phyloP scores from a whole-genome alignment of 371 early-diverging fungal genomes.

The Nematocida sp. region DNA sequence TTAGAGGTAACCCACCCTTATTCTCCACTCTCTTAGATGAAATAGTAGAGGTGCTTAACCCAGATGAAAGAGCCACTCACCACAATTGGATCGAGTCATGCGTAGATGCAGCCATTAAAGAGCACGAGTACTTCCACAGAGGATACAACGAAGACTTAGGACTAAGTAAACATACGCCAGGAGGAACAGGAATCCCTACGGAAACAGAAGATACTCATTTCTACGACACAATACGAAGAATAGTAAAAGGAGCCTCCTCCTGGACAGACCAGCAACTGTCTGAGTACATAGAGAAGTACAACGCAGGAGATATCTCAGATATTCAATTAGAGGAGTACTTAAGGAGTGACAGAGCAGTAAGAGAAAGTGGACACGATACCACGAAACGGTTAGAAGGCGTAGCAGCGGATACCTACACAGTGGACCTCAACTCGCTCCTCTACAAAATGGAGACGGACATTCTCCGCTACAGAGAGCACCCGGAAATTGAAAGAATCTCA shows the following conservation, averaged over 20 bases:
- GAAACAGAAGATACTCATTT: constrained; percentile 52
- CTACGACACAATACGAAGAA: constrained; percentile 14
- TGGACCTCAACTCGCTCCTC: constrained; percentile 78
- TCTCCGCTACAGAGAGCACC: constrained; percentile 16
- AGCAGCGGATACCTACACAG: constrained; percentile 52
- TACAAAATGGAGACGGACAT: constrained; percentile 72
- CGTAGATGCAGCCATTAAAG: constrained; percentile 43
- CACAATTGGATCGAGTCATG: constrained; percentile 29
- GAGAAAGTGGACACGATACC: constrained; percentile 84
- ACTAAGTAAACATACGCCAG: constrained; percentile 38
- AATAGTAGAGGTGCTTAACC: constrained; percentile 29
- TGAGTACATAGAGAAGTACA: constrained; percentile 52
- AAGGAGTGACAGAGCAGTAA: constrained; percentile 68
- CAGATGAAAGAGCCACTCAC: constrained; percentile 36
- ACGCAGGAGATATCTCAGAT: constrained; percentile 24
- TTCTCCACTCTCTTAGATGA: constrained; percentile 50
- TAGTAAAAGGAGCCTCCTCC: constrained; percentile 72
- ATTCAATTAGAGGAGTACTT: constrained; percentile 56
- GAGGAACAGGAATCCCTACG: constrained; percentile 49
- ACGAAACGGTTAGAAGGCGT: constrained; percentile 71
- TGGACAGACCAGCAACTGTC: constrained; percentile 72
- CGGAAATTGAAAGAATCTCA: constrained; percentile 20
- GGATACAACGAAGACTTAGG: constrained; percentile 33
- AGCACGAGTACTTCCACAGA: constrained; percentile 52
- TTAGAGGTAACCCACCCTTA: constrained; percentile 77